Evolutionary conservation across 495 filamentous ascomycete genomes (phyloP).

Genomic region (Hypoxylon lenormandii): DNA sequence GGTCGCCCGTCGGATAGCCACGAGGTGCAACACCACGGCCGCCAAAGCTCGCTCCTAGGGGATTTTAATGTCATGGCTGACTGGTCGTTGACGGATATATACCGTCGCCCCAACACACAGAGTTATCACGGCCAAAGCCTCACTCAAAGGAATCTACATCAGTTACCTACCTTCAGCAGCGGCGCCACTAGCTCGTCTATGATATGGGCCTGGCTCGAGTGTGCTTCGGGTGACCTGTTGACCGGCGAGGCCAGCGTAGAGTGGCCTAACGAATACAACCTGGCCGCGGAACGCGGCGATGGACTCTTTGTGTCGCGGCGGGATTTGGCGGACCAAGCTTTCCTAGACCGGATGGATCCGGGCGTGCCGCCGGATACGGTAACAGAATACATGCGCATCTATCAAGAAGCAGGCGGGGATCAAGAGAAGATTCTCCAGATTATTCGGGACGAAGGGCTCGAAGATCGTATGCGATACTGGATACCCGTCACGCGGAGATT

Average conservation of each 20-base stretch:
- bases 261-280: no score
- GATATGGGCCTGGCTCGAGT: no score
- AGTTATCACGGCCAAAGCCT: no score
- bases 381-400: slow-evolving; percentile 65
- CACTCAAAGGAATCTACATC: no score
- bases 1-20: not conserved
- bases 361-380: slow-evolving; percentile 44
- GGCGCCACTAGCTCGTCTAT: no score
- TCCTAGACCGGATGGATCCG: no score
- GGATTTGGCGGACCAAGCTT: no score
- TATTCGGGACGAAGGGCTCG: slow-evolving; percentile 70
- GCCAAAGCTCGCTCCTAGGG: not conserved
- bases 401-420: slow-evolving; percentile 67
- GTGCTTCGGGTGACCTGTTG: no score
- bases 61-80: not conserved
- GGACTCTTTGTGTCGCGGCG: no score
- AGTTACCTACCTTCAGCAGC: no score
- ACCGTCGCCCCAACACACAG: not conserved
- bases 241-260: no score
- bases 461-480: slow-evolving; percentile 68
- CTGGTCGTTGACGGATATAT: not conserved
- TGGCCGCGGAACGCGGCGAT: no score
- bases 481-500: slow-evolving; percentile 50
- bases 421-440: slow-evolving; percentile 70
- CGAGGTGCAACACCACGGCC: not conserved